These are phyloP conservation scores for Sphaerulina vaccinii DNA, from an alignment of 2,329 filamentous ascomycete genomes.

Conservation along the genomic window DNA sequence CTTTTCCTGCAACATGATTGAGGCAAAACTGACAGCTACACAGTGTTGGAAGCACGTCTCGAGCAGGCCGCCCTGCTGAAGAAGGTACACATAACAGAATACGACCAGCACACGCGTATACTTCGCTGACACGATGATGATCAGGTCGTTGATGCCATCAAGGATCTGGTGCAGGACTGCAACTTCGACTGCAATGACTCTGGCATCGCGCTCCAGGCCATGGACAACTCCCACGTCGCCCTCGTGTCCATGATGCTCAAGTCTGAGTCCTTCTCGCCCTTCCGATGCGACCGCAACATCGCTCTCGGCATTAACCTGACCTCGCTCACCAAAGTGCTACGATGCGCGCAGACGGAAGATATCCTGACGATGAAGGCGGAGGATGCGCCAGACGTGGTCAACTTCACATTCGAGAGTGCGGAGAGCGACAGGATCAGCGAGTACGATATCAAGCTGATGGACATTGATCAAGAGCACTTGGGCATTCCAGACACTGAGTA, in stretches of 20 bases:
- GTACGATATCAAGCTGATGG: slow-evolving; percentile 99
- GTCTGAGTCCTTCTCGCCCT: slow-evolving; percentile 89
- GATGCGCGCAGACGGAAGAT: slow-evolving; percentile 90
- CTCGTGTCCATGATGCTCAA: slow-evolving; percentile 99
- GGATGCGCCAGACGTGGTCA: slow-evolving; percentile 92
- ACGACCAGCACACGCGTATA: too few species aligned
- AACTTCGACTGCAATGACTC: slow-evolving; percentile 99
- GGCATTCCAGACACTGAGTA: slow-evolving; percentile 99
- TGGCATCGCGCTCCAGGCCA: slow-evolving; percentile 94
- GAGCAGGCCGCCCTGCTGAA: slow-evolving; percentile 92
- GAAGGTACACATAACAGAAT: slow-evolving; percentile 63
- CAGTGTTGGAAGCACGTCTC: slow-evolving; percentile 95
- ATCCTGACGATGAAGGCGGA: slow-evolving; percentile 96
- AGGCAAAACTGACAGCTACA: slow-evolving; percentile 21
- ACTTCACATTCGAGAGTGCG: slow-evolving; percentile 89
- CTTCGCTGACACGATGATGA: slow-evolving; percentile 24
- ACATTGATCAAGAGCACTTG: slow-evolving; percentile 99
- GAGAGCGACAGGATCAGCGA: slow-evolving; percentile 90
- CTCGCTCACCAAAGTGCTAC: slow-evolving; percentile 95
- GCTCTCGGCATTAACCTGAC: slow-evolving; percentile 95
- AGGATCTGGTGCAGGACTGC: slow-evolving; percentile 98
- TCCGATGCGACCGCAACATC: slow-evolving; percentile 98
- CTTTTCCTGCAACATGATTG: neutral
- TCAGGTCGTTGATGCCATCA: slow-evolving; percentile 97
- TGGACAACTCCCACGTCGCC: slow-evolving; percentile 99